These are phyloP conservation scores for Forsythia viridissima DNA, from an alignment of 257 asterid genomes.

Conservation along the genomic window DNA sequence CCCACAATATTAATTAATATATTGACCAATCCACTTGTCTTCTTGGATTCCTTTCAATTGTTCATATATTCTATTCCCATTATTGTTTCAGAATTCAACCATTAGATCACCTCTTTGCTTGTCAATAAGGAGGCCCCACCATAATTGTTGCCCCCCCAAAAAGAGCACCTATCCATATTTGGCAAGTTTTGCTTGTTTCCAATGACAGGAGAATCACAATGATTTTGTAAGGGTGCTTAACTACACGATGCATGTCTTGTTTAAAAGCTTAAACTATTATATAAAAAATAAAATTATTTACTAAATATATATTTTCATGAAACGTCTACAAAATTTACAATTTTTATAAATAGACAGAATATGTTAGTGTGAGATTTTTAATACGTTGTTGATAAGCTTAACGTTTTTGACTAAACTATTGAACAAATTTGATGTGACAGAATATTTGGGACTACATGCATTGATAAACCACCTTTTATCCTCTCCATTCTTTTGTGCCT, in stretches of 20 bases:
- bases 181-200: slow-evolving; percentile 2
- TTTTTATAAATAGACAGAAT: too few relatives aligned
- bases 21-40: neutral
- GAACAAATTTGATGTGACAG: neutral
- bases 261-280: neutral
- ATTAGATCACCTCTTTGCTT: neutral
- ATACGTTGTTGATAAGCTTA: neutral
- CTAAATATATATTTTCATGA: too few relatives aligned
- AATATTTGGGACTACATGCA: neutral
- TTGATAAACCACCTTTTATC: neutral
- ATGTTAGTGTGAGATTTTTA: too few relatives aligned
- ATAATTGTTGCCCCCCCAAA: neutral
- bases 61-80: slow-evolving; percentile 13
- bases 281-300: too few relatives aligned
- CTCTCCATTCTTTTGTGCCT: neutral
- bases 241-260: neutral
- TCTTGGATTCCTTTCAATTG: neutral
- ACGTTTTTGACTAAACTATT: neutral
- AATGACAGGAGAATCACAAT: neutral
- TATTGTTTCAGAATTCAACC: neutral
- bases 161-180: neutral
- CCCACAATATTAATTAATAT: neutral
- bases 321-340: too few relatives aligned
- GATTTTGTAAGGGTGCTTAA: neutral
- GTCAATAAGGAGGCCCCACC: neutral